Evolutionary conservation across 768 basidiomycete genomes (phyloP), one percentile per base, ranked within the genome.

Genomic region (Boletus pseudopeckii): DNA sequence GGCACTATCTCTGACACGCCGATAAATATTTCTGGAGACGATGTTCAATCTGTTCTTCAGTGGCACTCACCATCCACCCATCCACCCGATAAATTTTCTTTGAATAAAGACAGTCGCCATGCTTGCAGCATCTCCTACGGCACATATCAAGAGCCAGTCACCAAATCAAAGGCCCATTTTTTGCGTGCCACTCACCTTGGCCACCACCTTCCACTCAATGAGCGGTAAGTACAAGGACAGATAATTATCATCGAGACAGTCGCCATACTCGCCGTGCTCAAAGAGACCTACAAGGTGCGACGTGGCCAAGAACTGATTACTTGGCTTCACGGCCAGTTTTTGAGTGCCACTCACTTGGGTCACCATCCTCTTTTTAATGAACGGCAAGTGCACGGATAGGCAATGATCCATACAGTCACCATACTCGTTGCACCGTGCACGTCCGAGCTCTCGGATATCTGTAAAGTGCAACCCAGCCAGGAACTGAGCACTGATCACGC

Each of bases 41-140:
- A 14, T 5, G 5, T 30, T 45, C 38, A 13, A 18, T 42, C 22
- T 3, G n/a, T 33, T 33, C 7, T 11, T 26, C 20, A 1, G 34
- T 55, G 41, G 38, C 60, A 65, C 57, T 41, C 44, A 56, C 54
- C 50, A 10, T 4, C 26, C 8, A 44, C n/a, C 3, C 6, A 36
- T 26, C 9, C 22, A 17, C 7, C 30, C 15, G 34, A 38, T 28
- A 41, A 34, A 41, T 13, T n/a, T 13, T 0, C 17, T 42, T 26
- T 14, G 22, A 26, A 26, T 30, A 11, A 53, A 34, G 52, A 44
- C 41, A 4, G n/a, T 20, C 32, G 3, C 18, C 15, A 18, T 28
- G 32, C 39, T 34, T 9, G 8, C 38, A 17, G 38, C 40, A 28
- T 8, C 28, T 32, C 22, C 39, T 32, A 9, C 38, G 10, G 43